Evolutionary conservation across 2,329 filamentous ascomycete genomes (phyloP).

Genomic region (Phyllosticta citriasiana): DNA sequence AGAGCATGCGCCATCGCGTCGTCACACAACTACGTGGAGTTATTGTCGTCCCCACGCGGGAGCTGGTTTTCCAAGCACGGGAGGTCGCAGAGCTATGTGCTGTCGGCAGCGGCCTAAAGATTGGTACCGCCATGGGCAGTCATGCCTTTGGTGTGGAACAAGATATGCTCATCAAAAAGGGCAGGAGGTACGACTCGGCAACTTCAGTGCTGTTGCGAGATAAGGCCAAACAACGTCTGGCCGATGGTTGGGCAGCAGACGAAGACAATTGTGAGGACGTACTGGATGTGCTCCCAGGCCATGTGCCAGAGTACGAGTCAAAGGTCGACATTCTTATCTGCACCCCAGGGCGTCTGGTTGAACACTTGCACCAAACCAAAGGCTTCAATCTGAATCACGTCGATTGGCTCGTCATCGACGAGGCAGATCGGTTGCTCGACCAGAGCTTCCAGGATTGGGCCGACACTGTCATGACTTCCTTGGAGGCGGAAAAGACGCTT

Average conservation of each 20-base stretch:
- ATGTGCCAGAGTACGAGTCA: conserved; percentile 56
- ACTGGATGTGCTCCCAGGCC: conserved; percentile 41
- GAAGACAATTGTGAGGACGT: conserved; percentile 20
- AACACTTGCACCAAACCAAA: conserved; percentile 75
- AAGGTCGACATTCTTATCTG: conserved; percentile 83
- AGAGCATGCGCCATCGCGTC: conserved; percentile 56
- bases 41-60: conserved; percentile 82
- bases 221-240: conserved; percentile 27
- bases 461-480: conserved; percentile 51
- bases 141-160: conserved; percentile 62
- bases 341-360: conserved; percentile 83
- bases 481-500: conserved; percentile 44
- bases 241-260: conserved; percentile 13
- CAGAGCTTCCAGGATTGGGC: conserved; percentile 93
- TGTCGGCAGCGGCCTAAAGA: conserved; percentile 59
- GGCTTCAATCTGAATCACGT: conserved; percentile 72
- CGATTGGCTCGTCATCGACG: conserved; percentile 84
- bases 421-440: conserved; percentile 83
- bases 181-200: conserved; percentile 51
- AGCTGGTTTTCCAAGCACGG: conserved; percentile 78
- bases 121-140: conserved; percentile 76
- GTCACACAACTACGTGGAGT: conserved; percentile 64
- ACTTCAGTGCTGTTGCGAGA: conserved; percentile 42
- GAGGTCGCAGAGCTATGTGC: conserved; percentile 61
- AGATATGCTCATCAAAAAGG: conserved; percentile 49